Base-by-base conservation (phyloP, 2,329 filamentous ascomycete genomes). In the Beauveria sp. region DNA sequence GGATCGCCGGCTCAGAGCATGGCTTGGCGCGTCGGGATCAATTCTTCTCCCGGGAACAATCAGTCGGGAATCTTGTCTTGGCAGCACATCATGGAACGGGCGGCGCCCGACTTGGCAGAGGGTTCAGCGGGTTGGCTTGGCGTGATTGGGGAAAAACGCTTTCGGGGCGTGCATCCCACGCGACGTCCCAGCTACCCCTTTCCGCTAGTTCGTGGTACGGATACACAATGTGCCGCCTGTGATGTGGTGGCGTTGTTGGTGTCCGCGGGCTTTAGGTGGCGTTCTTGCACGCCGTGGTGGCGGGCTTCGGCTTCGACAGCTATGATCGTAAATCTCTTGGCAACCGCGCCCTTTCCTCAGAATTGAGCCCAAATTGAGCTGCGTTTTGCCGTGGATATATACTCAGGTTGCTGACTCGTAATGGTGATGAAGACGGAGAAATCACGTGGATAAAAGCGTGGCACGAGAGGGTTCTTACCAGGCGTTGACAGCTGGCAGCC, bases 61-160 rank as follows among this genome's bases (percentile, higher is more conserved):
- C 55, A 30, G 16, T 20, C 55, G 55, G 55, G 9, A 43, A 43
- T 58, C 51, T 58, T 18, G 55, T 51, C 55, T 58, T 58, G 55
- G 55, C 46, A 51, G 55, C 55, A 30, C 55, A 41, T 51, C 10
- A 20, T 24, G 16, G 47, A 43, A 28, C 55, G 34, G 41, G 16
- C 46, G 20, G 28, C 55, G 34, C 34, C 34, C 46, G 55, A 50
- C 55, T 58, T 58, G 46, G 55, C 55, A 48, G 34, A 40, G 44
- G n/a, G 28, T 16, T 28, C 26, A n/a, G 55, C 14, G 12, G 12
- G 5, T 37, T 37, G 47, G 24, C 57, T 59, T 59, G 57, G 57
- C 57, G 34, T 43, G 34, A 58, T 28, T 28, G 5, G 2, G 28
- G 3, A 10, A 20, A 20, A 22, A 20, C 28, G 30, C 30, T 18